Evolutionary conservation across 2,329 filamentous ascomycete species (phyloP).

Genomic region (Neopestalotiopsis clavispora): DNA sequence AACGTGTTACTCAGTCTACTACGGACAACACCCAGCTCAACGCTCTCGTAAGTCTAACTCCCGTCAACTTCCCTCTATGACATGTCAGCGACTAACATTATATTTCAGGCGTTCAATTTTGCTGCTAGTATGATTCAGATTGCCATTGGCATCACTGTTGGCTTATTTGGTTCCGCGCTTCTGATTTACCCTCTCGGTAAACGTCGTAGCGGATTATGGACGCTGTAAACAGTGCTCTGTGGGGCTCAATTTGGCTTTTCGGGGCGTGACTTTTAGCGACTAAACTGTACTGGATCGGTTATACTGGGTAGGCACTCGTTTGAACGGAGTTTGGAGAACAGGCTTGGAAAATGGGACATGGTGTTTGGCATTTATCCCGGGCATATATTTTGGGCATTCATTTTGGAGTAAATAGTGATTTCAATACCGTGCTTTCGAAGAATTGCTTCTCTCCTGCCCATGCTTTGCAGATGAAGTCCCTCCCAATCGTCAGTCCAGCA

Average conservation of each 20-base stretch:
- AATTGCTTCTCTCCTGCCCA: background rate
- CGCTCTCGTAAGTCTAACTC: background rate
- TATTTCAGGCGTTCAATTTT: conserved; percentile 50
- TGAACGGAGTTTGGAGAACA: background rate
- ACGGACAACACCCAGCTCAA: conserved; percentile 9
- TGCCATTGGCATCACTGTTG: conserved; percentile 66
- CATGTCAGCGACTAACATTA: background rate
- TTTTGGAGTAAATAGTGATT: background rate
- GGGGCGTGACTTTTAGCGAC: background rate
- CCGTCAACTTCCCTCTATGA: too few relatives aligned
- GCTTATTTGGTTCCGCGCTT: conserved; percentile 60
- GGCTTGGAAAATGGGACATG: background rate
- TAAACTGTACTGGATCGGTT: background rate
- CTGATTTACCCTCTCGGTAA: conserved; percentile 63
- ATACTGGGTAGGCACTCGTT: background rate
- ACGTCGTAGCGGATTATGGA: conserved; percentile 57
- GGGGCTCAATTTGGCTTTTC: background rate
- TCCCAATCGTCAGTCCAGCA: background rate
- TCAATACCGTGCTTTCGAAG: background rate
- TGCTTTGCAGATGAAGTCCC: background rate
- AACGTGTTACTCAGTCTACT: background rate
- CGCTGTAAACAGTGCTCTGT: conserved; percentile 3
- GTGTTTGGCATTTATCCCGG: background rate
- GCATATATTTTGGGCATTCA: background rate
- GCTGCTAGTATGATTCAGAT: conserved; percentile 65